Evolutionary conservation across 768 basidiomycete genomes (phyloP), one percentile per base, ranked within the genome.

Genomic region (Coprinellus micaceus): DNA sequence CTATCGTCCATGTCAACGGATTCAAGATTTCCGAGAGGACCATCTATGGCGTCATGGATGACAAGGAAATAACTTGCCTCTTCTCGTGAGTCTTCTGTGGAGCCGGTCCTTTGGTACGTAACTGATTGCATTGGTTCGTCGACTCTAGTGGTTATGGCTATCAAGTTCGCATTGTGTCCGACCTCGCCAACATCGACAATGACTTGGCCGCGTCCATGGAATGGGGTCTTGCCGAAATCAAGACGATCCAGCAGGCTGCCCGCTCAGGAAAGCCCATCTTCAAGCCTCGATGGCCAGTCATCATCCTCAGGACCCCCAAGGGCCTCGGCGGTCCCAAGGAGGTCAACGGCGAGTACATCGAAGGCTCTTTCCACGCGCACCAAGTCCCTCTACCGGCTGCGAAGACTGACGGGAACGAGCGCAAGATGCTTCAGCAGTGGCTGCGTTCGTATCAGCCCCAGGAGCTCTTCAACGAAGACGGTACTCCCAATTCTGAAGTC

Each of bases 1-100:
- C 93, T 24, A 91, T 95, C 60, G 76, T 97, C 1, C 90, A 94
- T 65, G 82, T 88, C 60, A 94, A 94, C 60, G 88, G 89, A 15
- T 92, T 91, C 80, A 89, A 94, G 77, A 94, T 95, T 58, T 91
- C 89, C 0, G 91, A 94, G 66, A 82, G 91, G 36, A 95, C 94
- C 15, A 88, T 97, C 57, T 88, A 85, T 57, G 94, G 93, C 39
- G 86, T 86, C 21, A 94, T 95, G 91, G 93, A 95, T 64, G 79
- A 96, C 67, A 85, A 88, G 63, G 94, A 95, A 67, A 71, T 94
- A 25, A 79, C 74, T 17, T 74, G 85, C 0, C 74, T 93, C 24
- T 94, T 91, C 79, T 84, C 82, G 89, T 86, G 54, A 24, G 78
- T 65, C 28, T 12, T 56, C n/a, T 7, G 24, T 28, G 30, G n/a